Evolutionary conservation across 202 grass and related monocot species (phyloP).

Genomic region (Eragrostis tef): DNA sequence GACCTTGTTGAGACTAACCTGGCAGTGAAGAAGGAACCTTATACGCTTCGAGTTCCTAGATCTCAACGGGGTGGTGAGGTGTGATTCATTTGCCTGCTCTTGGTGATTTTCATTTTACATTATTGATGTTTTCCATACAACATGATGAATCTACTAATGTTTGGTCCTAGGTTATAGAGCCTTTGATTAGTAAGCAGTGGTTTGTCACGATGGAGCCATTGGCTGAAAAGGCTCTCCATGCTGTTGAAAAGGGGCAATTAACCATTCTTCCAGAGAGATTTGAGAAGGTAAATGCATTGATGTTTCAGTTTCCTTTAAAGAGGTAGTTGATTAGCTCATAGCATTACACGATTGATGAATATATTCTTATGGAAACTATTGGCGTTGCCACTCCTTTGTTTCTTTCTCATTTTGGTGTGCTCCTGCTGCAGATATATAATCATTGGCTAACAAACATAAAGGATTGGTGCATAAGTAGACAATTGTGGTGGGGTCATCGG

Average conservation of each 20-base stretch:
- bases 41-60: conserved; percentile 92
- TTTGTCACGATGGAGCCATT: conserved; percentile 98
- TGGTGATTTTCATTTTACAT: conserved; percentile 23
- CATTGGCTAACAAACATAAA: conserved; percentile 99
- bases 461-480: conserved; percentile 99
- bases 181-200: conserved; percentile 98
- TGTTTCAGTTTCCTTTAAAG: conserved; percentile 22
- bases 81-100: conserved; percentile 52
- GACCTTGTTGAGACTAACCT: conserved; percentile 90
- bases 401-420: conserved; percentile 19
- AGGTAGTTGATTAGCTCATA: conserved; percentile 25
- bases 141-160: conserved; percentile 42
- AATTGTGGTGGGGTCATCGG: conserved; percentile 97
- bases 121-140: conserved; percentile 31
- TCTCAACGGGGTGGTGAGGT: conserved; percentile 98
- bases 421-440: conserved; percentile 90
- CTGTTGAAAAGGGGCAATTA: conserved; percentile 78
- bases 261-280: conserved; percentile 97
- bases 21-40: conserved; percentile 89
- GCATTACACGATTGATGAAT: neutral
- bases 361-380: conserved; percentile 13
- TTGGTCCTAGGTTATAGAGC: conserved; percentile 83
- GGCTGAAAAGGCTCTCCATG: conserved; percentile 87
- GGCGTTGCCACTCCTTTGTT: conserved; percentile 20
- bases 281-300: conserved; percentile 78